A percentile compares a stretch with the other conserved stretches of the same genome.
phyloP scores from a whole-genome alignment of 345 rosid genomes.

The Ailanthus altissimus region DNA sequence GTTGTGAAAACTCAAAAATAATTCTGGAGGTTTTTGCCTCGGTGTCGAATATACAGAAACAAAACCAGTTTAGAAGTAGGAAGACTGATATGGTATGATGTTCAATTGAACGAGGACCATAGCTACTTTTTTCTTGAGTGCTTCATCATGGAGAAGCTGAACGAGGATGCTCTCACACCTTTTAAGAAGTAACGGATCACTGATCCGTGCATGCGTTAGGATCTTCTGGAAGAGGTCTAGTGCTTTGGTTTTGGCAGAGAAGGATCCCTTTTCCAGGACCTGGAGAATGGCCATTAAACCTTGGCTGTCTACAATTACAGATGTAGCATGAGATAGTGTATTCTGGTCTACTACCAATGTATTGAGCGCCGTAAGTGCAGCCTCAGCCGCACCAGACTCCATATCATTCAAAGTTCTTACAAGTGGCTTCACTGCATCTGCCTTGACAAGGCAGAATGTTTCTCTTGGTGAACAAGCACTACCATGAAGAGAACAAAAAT shows the following conservation, averaged over 20 bases:
- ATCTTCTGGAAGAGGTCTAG: constrained; percentile 50
- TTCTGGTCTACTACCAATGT: constrained; percentile 45
- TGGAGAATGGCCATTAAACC: constrained; percentile 45
- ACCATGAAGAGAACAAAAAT: constrained; percentile 45
- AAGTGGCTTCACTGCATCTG: constrained; percentile 51
- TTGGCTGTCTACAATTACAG: constrained; percentile 42
- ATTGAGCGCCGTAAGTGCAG: constrained; percentile 51
- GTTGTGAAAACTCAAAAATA: too few relatives aligned
- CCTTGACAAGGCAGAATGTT: constrained; percentile 58
- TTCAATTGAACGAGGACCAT: constrained; percentile 48
- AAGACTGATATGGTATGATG: constrained; percentile 53
- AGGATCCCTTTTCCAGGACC: constrained; percentile 51
- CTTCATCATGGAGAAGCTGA: constrained; percentile 45
- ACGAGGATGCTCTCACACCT: constrained; percentile 50
- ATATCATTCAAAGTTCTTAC: constrained; percentile 39
- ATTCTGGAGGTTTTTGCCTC: background rate
- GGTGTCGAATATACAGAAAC: background rate
- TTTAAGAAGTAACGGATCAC: constrained; percentile 20
- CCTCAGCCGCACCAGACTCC: constrained; percentile 48
- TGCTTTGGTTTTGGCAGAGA: constrained; percentile 46
- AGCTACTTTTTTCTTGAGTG: constrained; percentile 46
- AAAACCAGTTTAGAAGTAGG: constrained; percentile 44
- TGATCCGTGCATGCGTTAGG: constrained; percentile 29
- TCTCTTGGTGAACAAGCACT: constrained; percentile 46
- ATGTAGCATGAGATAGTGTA: constrained; percentile 39